Conservation (phyloP, 495 filamentous ascomycete genomes). For the Acidomyces sp. region DNA sequence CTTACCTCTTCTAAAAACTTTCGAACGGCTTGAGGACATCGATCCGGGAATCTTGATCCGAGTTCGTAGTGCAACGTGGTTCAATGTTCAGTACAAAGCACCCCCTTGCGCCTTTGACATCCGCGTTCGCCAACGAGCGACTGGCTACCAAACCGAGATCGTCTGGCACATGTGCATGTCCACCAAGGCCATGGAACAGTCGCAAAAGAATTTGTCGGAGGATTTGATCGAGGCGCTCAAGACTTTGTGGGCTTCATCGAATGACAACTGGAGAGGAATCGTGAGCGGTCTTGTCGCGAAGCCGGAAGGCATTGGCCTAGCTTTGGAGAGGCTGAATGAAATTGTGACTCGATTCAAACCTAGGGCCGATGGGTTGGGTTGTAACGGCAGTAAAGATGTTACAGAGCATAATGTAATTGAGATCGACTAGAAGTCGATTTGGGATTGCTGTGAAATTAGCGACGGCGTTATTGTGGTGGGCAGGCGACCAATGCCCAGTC, state of each 20-base stretch:
- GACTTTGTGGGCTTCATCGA: conserved; percentile 15
- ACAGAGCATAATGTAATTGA: too few relatives aligned
- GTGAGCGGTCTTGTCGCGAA: conserved; percentile 24
- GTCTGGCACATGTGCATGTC: conserved; percentile 8
- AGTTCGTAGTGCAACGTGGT: conserved; percentile 16
- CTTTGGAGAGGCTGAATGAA: conserved; percentile 23
- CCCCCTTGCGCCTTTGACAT: conserved; percentile 22
- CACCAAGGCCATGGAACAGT: conserved; percentile 2
- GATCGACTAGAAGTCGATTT: too few relatives aligned
- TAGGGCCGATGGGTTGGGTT: too few relatives aligned
- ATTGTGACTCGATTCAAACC: conserved; percentile 16
- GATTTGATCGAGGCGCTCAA: conserved; percentile 16
- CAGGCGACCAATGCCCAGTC: too few relatives aligned
- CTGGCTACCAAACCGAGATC: conserved; percentile 6
- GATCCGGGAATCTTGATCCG: conserved; percentile 8
- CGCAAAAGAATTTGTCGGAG: conserved; percentile 2
- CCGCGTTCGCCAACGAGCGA: background rate
- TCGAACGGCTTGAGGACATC: conserved; percentile 42
- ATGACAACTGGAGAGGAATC: conserved; percentile 26
- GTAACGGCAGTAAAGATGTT: too few relatives aligned
- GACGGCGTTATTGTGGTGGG: too few relatives aligned
- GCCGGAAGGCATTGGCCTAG: conserved; percentile 17
- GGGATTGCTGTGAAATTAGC: too few relatives aligned
- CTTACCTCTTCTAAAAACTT: conserved; percentile 52
- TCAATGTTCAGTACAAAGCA: conserved; percentile 22